Conservation (phyloP, 768 basidiomycete genomes). For the Boletus subcaerulescens region DNA sequence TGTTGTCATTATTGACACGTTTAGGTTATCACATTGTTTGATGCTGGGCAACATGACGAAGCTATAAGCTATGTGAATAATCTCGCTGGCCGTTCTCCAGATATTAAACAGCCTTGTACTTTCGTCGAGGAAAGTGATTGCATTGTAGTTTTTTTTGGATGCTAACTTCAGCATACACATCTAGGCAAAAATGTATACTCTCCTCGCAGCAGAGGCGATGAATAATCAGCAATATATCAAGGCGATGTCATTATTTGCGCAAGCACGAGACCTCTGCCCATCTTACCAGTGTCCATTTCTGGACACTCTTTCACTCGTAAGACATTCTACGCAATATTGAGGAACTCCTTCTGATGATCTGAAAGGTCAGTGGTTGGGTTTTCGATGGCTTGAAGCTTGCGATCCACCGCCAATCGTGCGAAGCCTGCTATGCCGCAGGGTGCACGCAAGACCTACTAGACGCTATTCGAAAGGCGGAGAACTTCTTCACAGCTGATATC, state of each 20-base stretch:
- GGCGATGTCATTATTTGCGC: background rate
- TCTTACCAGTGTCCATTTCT: background rate
- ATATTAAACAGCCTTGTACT: background rate
- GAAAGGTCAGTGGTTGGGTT: constrained; percentile 16
- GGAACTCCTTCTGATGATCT: background rate
- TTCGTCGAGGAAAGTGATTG: constrained; percentile 13
- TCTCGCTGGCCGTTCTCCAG: background rate
- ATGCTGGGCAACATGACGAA: background rate
- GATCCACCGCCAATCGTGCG: constrained; percentile 7
- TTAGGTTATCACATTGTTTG: constrained; percentile 13
- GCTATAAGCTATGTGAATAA: background rate
- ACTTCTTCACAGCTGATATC: constrained; percentile 7
- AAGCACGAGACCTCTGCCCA: constrained; percentile 15
- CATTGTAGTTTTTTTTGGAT: background rate
- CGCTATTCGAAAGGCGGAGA: constrained; percentile 2
- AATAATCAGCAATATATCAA: background rate
- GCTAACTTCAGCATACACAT: background rate
- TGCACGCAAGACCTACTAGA: background rate
- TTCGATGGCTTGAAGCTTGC: constrained; percentile 10
- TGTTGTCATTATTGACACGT: background rate
- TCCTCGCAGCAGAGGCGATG: constrained; percentile 10
- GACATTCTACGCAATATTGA: background rate
- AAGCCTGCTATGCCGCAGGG: constrained; percentile 1
- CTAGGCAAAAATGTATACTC: constrained; percentile 16
- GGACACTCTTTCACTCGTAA: constrained; percentile 17